Evolutionary conservation across 371 early-diverging fungal species (phyloP), one percentile per base, ranked within the genome.

Genomic region (Lichtheimia hyalospora): DNA sequence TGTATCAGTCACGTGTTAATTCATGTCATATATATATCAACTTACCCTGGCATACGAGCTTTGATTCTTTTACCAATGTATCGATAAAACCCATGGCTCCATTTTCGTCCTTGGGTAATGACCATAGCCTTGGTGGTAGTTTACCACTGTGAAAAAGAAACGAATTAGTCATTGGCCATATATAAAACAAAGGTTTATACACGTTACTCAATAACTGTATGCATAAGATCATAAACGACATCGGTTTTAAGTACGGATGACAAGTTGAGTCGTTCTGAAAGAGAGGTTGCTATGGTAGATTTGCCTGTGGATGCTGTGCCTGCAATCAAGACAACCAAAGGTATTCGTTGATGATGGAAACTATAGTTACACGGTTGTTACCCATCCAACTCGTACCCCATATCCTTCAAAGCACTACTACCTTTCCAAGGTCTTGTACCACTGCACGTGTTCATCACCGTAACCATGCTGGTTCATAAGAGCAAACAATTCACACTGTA

Each of bases 291-390:
- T 24, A 74, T 66, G 1, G 74, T 72, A 4, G 71, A 68, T 50
- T 74, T 74, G 49, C 74, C 70, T 3, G 62, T 66, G 1, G 59
- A 66, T 10, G 58, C 61, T 14, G 74, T 74, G 5, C 75, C 75
- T 23, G 64, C 75, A 39, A 74, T 49, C 13, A 74, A 60, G 13
- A 74, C 57, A 5, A 74, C 62, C n/a, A 74, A 50, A 10, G 75
- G 75, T 3, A 74, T 74, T 4, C 75, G 73, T 42, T 70, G 74
- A 52, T 74, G 75, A 49, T 74, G 71, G 34, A 74, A 74, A 20
- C 67, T 67, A 40, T 2, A 18, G 16, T 3, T 3, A 15, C 13
- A 24, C 6, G n/a, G 14, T 16, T 2, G 34, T 34, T 34, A 34
- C 34, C 34, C 3, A 2, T 10, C 25, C 25, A 25, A 25, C 25